Evolutionary conservation across 805 yeast genomes (phyloP).

Genomic region (Kodamaea restingae): DNA sequence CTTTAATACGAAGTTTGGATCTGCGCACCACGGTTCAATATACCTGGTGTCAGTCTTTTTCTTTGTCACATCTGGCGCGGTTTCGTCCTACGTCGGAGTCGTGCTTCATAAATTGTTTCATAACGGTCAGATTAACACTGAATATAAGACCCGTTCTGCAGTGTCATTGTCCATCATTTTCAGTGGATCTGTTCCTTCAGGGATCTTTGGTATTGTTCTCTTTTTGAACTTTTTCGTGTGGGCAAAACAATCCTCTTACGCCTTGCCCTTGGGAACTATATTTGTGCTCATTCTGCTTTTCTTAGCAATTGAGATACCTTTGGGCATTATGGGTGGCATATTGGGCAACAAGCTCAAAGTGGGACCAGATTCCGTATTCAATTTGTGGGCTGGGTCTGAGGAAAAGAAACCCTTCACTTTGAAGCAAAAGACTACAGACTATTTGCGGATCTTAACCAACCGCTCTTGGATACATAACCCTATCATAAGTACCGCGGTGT

Average conservation of each 20-base stretch:
- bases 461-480: slow-evolving; percentile 22
- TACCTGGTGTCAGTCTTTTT: slow-evolving; percentile 55
- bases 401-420: slow-evolving; percentile 7
- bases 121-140: slow-evolving; percentile 29
- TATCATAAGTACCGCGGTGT: slow-evolving; percentile 35
- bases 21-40: slow-evolving; percentile 63
- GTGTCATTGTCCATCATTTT: slow-evolving; percentile 22
- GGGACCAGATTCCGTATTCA: slow-evolving; percentile 18
- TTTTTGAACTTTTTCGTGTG: slow-evolving; percentile 66
- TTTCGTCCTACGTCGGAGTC: slow-evolving; percentile 71
- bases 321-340: slow-evolving; percentile 70
- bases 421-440: slow-evolving; percentile 5
- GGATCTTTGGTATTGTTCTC: slow-evolving; percentile 47
- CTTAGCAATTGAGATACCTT: slow-evolving; percentile 65
- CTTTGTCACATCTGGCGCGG: slow-evolving; percentile 66
- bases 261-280: slow-evolving; percentile 76
- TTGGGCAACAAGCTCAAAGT: slow-evolving; percentile 38
- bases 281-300: slow-evolving; percentile 56
- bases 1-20: slow-evolving; percentile 25
- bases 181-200: slow-evolving; percentile 43
- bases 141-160: slow-evolving; percentile 14
- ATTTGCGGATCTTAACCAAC: slow-evolving; percentile 5
- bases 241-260: slow-evolving; percentile 70
- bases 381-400: not conserved
- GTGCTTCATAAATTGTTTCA: slow-evolving; percentile 56